Conservation (phyloP, 345 rosid species). For the Cardamine occulta region DNA sequence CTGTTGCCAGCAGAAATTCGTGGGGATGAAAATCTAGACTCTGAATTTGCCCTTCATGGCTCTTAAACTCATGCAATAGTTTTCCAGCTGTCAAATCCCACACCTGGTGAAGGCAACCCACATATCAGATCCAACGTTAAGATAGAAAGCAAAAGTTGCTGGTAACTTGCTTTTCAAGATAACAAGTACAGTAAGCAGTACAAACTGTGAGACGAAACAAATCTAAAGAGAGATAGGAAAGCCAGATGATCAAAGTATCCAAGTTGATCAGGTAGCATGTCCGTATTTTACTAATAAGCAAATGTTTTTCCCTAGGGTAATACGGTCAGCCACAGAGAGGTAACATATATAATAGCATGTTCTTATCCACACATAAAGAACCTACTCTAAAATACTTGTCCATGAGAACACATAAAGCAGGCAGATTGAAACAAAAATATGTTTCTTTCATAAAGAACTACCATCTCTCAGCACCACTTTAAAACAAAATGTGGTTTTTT, state of each 20-base stretch:
- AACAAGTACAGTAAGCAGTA: conserved; percentile 11
- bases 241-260: conserved; percentile 11
- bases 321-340: conserved; percentile 1
- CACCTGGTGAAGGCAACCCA: conserved; percentile 54
- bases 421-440: background rate
- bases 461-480: conserved; percentile 17
- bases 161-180: background rate
- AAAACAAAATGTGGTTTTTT: conserved; percentile 1
- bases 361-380: conserved; percentile 19
- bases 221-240: conserved; percentile 1
- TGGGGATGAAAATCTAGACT: conserved; percentile 98
- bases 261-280: conserved; percentile 8
- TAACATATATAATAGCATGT: background rate
- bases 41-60: conserved; percentile 91
- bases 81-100: conserved; percentile 99
- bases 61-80: conserved; percentile 91
- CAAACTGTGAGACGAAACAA: conserved; percentile 24
- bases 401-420: conserved; percentile 13
- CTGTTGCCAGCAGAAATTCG: conserved; percentile 94
- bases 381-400: background rate
- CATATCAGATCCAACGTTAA: conserved; percentile 9
- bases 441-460: conserved; percentile 6
- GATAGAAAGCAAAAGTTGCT: conserved; percentile 2
- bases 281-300: conserved; percentile 1
- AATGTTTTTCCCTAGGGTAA: background rate